Percentiles rank a stretch among this genome's conserved stretches.
phyloP scores from a whole-genome alignment of 345 rosid species.

The Gossypium sturtianum region DNA sequence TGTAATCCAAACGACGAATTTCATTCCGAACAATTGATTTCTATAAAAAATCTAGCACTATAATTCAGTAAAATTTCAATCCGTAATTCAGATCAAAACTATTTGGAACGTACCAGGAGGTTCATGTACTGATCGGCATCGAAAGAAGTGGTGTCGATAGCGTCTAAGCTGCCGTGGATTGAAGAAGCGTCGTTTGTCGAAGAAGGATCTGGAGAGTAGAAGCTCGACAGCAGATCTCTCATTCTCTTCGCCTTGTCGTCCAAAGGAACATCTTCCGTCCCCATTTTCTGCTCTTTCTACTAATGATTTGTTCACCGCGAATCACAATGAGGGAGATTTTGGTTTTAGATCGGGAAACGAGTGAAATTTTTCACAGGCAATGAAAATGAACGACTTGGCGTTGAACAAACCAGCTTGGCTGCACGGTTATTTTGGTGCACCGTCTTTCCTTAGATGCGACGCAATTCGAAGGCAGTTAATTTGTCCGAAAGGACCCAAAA shows the following conservation, averaged over 20 bases:
- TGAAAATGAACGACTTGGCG: neutral
- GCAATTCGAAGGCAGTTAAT: neutral
- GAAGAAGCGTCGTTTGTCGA: slow-evolving; percentile 35
- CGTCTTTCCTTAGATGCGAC: neutral
- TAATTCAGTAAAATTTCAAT: neutral
- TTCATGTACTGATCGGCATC: slow-evolving; percentile 92
- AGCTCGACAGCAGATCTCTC: slow-evolving; percentile 98
- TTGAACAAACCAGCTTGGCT: neutral
- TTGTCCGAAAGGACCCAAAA: neutral
- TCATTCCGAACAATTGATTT: neutral
- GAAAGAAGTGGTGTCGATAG: slow-evolving; percentile 71
- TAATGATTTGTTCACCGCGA: neutral
- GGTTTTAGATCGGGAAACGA: neutral
- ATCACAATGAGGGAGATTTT: neutral
- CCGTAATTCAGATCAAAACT: neutral
- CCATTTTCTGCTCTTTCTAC: slow-evolving; percentile 35
- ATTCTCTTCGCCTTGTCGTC: slow-evolving; percentile 98
- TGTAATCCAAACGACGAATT: neutral
- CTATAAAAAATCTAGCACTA: neutral
- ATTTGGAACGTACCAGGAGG: slow-evolving; percentile 50
- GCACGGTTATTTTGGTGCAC: neutral
- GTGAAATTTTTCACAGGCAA: neutral
- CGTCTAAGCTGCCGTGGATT: slow-evolving; percentile 52
- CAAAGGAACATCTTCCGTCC: slow-evolving; percentile 57
- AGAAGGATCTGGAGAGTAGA: slow-evolving; percentile 93